phyloP scores from a whole-genome alignment of 2,329 filamentous ascomycete species.

The Calycina marina region DNA sequence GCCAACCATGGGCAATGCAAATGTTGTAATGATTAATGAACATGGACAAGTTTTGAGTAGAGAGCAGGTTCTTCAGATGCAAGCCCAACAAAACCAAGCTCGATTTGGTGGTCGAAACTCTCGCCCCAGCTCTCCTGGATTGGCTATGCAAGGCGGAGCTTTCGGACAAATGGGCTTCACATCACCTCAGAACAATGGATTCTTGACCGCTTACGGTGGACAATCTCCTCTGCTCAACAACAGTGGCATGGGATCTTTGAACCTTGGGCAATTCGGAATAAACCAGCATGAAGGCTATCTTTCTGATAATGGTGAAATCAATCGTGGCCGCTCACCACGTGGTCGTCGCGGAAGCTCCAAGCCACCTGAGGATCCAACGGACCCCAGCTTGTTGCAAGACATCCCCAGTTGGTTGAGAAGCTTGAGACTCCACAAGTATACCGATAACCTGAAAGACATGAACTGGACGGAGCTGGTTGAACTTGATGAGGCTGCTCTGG shows the following conservation, averaged over 20 bases:
- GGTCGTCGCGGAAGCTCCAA: slow-evolving; percentile 90
- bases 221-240: slow-evolving; percentile 55
- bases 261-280: slow-evolving; percentile 56
- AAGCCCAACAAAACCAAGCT: slow-evolving; percentile 41
- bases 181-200: slow-evolving; percentile 89
- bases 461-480: slow-evolving; percentile 90
- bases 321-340: slow-evolving; percentile 78
- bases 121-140: slow-evolving; percentile 76
- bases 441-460: slow-evolving; percentile 92
- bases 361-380: slow-evolving; percentile 93
- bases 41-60: slow-evolving; percentile 75
- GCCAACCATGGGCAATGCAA: slow-evolving; percentile 51
- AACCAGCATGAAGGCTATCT: slow-evolving; percentile 70
- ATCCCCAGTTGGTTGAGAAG: slow-evolving; percentile 94
- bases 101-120: slow-evolving; percentile 59
- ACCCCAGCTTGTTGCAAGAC: slow-evolving; percentile 77
- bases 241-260: slow-evolving; percentile 56
- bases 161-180: slow-evolving; percentile 58
- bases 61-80: slow-evolving; percentile 72
- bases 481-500: slow-evolving; percentile 82
- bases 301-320: slow-evolving; percentile 86
- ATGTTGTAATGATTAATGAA: slow-evolving; percentile 89
- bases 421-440: slow-evolving; percentile 94
- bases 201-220: slow-evolving; percentile 76
- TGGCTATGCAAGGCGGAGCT: slow-evolving; percentile 59